Evolutionary conservation across 345 rosid genomes (phyloP).

Genomic region (Citrus mangshanensis): DNA sequence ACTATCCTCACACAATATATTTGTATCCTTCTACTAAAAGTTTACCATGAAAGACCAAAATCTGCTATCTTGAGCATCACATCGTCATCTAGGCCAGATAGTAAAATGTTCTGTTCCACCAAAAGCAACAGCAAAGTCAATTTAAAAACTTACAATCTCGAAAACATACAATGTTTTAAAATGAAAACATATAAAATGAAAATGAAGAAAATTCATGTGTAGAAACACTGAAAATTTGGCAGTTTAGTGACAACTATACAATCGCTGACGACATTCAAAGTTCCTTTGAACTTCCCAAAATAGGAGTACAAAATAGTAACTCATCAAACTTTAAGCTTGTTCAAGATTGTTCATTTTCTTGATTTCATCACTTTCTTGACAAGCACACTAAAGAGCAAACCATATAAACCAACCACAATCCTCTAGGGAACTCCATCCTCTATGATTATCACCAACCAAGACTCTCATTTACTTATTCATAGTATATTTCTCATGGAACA

Average conservation of each 20-base stretch:
- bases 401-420: background rate
- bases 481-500: background rate
- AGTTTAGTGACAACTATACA: background rate
- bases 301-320: background rate
- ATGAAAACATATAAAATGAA: no score
- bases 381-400: background rate
- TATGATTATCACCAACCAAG: background rate
- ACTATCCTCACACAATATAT: background rate
- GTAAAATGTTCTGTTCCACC: slow-evolving; percentile 52
- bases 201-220: background rate
- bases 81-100: slow-evolving; percentile 38
- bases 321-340: background rate
- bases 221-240: background rate
- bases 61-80: slow-evolving; percentile 57
- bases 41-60: slow-evolving; percentile 73
- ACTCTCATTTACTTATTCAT: background rate
- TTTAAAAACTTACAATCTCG: background rate
- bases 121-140: slow-evolving; percentile 13
- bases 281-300: background rate
- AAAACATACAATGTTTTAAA: background rate
- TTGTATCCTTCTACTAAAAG: background rate
- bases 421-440: background rate
- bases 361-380: background rate
- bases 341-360: background rate
- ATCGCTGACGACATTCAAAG: background rate